Evolutionary conservation across 1,284 basidiomycete genomes (phyloP).

Genomic region (Polyporus tsugae): DNA sequence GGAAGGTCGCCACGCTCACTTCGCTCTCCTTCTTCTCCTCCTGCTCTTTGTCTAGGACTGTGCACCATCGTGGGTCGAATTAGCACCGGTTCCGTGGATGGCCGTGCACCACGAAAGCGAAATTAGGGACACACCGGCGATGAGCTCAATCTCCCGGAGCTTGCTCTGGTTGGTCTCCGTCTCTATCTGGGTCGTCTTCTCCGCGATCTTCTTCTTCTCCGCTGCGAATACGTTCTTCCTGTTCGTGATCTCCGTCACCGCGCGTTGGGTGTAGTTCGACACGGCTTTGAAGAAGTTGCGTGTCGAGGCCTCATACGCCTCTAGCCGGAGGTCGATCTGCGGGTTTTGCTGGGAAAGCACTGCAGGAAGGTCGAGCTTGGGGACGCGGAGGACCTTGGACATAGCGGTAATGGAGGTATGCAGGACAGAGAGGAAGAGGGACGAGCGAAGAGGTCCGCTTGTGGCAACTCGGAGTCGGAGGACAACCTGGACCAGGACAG

Average conservation of each 20-base stretch:
- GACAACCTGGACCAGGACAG: not conserved
- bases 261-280: conserved; percentile 70
- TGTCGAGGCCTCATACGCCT: conserved; percentile 69
- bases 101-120: not conserved
- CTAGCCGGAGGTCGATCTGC: conserved; percentile 68
- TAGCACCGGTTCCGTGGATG: not conserved
- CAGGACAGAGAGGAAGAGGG: not conserved
- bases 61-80: not conserved
- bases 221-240: conserved; percentile 60
- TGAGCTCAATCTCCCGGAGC: conserved; percentile 74
- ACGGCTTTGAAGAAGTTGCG: conserved; percentile 76
- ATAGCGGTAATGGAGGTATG: conserved; percentile 32
- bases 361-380: conserved; percentile 68
- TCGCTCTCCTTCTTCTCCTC: conserved; percentile 77
- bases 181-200: conserved; percentile 65
- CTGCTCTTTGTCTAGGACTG: conserved; percentile 74
- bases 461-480: not conserved
- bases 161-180: conserved; percentile 76
- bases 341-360: conserved; percentile 65
- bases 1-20: conserved; percentile 63
- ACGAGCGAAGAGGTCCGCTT: not conserved
- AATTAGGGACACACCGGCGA: conserved; percentile 58
- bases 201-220: conserved; percentile 66
- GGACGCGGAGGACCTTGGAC: conserved; percentile 54
- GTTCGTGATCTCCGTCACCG: conserved; percentile 68